Evolutionary conservation across 352 stramenopile genomes (phyloP).

Genomic region (Pythium brachiatum): DNA sequence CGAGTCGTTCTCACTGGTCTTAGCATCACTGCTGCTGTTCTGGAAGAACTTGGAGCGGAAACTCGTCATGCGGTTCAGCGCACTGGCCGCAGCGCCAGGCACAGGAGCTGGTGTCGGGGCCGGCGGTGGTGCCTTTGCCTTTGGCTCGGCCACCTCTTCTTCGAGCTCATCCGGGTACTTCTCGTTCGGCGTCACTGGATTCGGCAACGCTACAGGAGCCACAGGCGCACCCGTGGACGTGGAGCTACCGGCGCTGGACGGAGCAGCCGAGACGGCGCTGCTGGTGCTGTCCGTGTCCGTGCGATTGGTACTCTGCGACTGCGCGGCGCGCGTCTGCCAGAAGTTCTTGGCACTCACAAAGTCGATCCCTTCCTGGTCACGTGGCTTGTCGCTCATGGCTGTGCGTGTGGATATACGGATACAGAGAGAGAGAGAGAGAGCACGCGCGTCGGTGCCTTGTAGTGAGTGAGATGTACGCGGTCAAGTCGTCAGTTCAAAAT

Average conservation of each 20-base stretch:
- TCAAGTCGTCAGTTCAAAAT: not conserved
- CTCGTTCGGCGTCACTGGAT: slow-evolving; percentile 17
- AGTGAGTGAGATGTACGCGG: not conserved
- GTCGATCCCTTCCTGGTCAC: slow-evolving; percentile 20
- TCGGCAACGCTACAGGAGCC: not conserved
- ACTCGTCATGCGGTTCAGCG: slow-evolving; percentile 18
- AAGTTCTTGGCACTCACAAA: slow-evolving; percentile 60
- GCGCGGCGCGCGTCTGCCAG: slow-evolving; percentile 57
- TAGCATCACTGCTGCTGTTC: slow-evolving; percentile 8
- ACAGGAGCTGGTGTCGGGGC: not conserved
- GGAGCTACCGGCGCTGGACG: not conserved
- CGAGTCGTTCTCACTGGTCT: slow-evolving; percentile 18
- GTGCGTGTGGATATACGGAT: not conserved
- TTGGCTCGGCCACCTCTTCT: slow-evolving; percentile 7
- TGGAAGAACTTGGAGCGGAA: slow-evolving; percentile 24
- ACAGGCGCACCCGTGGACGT: not conserved
- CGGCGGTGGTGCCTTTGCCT: not conserved
- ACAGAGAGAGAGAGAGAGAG: not conserved
- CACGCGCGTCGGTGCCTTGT: not conserved
- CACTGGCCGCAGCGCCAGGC: not conserved
- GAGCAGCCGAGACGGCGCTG: not conserved
- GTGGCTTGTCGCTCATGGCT: not conserved
- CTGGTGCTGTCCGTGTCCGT: slow-evolving; percentile 9
- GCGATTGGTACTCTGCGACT: slow-evolving; percentile 26
- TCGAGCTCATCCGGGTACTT: slow-evolving; percentile 18